Conservation (phyloP, 2,329 filamentous ascomycete genomes). For the Diaporthe ilicicola region DNA sequence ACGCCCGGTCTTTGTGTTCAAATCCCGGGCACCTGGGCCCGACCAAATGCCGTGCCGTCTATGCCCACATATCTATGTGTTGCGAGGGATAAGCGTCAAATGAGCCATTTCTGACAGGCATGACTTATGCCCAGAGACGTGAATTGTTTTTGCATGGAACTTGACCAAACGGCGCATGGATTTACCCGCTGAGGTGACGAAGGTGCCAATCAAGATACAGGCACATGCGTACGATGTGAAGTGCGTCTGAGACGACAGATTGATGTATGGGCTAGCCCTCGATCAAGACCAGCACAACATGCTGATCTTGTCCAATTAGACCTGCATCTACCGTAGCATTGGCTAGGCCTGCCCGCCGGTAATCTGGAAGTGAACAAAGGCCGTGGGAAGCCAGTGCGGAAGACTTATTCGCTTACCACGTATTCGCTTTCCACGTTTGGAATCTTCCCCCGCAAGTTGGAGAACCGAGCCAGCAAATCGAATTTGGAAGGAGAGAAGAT, state of each 20-base stretch:
- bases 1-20: constrained; percentile 23
- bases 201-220: neutral
- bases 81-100: neutral
- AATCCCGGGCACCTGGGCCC: constrained; percentile 5
- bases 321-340: neutral
- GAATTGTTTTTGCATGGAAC: neutral
- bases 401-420: too few species aligned
- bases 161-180: neutral
- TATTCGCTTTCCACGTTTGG: too few species aligned
- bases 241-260: neutral
- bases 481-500: too few species aligned
- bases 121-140: neutral
- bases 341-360: neutral
- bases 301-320: neutral
- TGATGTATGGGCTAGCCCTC: neutral
- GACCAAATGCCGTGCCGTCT: constrained; percentile 11
- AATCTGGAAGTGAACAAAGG: neutral
- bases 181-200: neutral
- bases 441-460: too few species aligned
- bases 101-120: neutral
- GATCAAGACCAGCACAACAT: neutral
- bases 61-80: constrained; percentile 8
- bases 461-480: too few species aligned
- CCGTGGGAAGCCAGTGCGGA: neutral
- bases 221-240: neutral